Conservation (phyloP, 305 asterid species). For the Andrographis paniculata region DNA sequence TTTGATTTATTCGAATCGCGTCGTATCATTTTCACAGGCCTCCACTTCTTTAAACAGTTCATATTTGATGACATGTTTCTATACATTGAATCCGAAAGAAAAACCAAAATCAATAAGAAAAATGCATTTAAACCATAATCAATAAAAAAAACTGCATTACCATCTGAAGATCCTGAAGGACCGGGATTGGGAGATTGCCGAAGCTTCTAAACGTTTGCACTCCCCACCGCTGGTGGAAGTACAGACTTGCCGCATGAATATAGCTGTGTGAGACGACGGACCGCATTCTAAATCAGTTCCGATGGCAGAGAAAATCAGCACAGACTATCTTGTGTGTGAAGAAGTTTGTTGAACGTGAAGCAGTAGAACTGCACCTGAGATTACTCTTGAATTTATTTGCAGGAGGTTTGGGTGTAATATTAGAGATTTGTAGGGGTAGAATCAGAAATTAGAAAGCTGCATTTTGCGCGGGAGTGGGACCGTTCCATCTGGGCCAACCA, state of each 20-base stretch:
- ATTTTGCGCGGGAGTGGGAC: neutral
- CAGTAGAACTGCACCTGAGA: neutral
- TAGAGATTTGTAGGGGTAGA: neutral
- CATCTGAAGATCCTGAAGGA: too few species aligned
- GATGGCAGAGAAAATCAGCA: neutral
- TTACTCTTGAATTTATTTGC: constrained; percentile 1
- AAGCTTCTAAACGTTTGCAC: too few species aligned
- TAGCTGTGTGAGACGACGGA: neutral
- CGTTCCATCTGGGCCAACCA: too few species aligned
- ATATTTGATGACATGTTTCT: too few species aligned
- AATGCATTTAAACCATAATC: too few species aligned
- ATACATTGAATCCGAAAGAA: too few species aligned
- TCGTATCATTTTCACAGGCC: too few species aligned
- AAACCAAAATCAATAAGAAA: too few species aligned
- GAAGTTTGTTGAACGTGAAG: neutral
- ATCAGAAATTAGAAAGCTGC: neutral
- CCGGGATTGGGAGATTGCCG: too few species aligned
- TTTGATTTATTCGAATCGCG: too few species aligned
- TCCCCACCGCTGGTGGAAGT: neutral
- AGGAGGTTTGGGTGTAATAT: neutral
- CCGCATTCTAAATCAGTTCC: neutral
- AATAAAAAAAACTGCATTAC: too few species aligned
- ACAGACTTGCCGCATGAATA: neutral
- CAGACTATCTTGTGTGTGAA: neutral
- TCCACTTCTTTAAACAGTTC: too few species aligned